Evolutionary conservation across 164 flowering plant genomes (phyloP), one percentile per base, ranked within the genome.

Genomic region (Protea cynaroides): DNA sequence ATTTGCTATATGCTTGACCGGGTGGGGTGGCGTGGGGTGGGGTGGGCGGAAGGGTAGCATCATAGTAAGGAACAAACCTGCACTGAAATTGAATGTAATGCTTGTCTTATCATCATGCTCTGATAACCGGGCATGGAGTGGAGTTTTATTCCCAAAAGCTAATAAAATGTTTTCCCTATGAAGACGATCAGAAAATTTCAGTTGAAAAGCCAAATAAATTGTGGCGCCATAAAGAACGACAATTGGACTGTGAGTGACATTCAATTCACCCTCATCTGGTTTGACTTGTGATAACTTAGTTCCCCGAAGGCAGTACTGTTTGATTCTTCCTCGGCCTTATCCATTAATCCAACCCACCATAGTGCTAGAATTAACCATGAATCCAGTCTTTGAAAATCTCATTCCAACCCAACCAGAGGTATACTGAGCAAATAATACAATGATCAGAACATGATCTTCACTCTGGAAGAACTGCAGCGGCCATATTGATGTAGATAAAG

Each of bases 371-470:
- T 93, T 95, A 14, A 80, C 78, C 97, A 93, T 93, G 81, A 59
- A 72, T 22, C 98, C 97, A 63, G 84, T 80, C 66, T 65, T 79
- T 0, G 98, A 93, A 60, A 93, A 87, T 7, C 95, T 97, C 34
- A 93, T 86, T 24, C 90, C 94, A 4, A 93, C 85, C 96, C 96
- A 93, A 57, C 96, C 98, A 13, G 71, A 78, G 1, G 87, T 87
- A 75, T 93, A 90, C 37, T 72, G 53, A 22, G 90, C 84, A 14
- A 97, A 90, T 64, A 90, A 52, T 62, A 93, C 71, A 17, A 93
- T 70, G 25, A 83, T 90, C 71, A 84, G n/a, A 8, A 77, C 75
- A 67, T 84, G 59, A 14, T 83, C 85, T 62, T 70, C 62, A 40
- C 66, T 70, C 64, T 80, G 81, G 18, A 75, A 73, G 67, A 80